A percentile compares a stretch with the other conserved stretches of the same genome.
phyloP scores from a whole-genome alignment of 768 basidiomycete genomes.

The Rhodocollybia butyracea region DNA sequence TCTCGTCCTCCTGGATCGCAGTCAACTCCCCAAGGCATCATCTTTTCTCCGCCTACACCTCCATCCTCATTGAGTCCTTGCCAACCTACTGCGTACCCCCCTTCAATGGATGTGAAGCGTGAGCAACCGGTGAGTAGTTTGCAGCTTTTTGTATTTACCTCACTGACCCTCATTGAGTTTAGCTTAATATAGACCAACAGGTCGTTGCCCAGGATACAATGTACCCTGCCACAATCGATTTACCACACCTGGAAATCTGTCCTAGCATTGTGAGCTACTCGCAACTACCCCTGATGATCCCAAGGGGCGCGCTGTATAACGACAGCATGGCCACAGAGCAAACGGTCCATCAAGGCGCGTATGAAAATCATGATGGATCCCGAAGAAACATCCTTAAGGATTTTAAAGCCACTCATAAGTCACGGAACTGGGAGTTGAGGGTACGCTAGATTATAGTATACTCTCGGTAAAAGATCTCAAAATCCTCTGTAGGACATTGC shows the following conservation, averaged over 20 bases:
- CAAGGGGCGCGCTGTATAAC: constrained; percentile 43
- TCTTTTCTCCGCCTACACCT: constrained; percentile 57
- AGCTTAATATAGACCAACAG: constrained; percentile 47
- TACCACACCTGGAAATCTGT: constrained; percentile 43
- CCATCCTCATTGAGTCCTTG: constrained; percentile 52
- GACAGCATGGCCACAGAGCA: constrained; percentile 32
- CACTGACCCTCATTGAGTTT: constrained; percentile 11
- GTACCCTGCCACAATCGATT: constrained; percentile 39
- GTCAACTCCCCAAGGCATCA: constrained; percentile 54
- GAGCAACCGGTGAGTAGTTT: constrained; percentile 49
- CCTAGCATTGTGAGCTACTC: constrained; percentile 45
- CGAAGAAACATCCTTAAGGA: constrained; percentile 80
- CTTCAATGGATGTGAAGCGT: constrained; percentile 52
- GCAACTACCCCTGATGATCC: constrained; percentile 43
- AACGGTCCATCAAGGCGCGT: constrained; percentile 33
- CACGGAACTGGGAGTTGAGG: constrained; percentile 76
- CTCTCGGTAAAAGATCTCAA: not conserved
- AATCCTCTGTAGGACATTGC: constrained; percentile 65
- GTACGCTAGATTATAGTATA: constrained; percentile 40
- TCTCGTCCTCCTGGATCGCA: constrained; percentile 49
- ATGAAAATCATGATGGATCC: constrained; percentile 43
- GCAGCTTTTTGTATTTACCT: constrained; percentile 5
- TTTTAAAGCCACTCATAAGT: constrained; percentile 78
- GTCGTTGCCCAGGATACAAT: constrained; percentile 37
- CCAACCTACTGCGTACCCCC: constrained; percentile 39